Base-by-base conservation (phyloP, 2,329 filamentous ascomycete genomes). In the Pyrenophora seminiperda region DNA sequence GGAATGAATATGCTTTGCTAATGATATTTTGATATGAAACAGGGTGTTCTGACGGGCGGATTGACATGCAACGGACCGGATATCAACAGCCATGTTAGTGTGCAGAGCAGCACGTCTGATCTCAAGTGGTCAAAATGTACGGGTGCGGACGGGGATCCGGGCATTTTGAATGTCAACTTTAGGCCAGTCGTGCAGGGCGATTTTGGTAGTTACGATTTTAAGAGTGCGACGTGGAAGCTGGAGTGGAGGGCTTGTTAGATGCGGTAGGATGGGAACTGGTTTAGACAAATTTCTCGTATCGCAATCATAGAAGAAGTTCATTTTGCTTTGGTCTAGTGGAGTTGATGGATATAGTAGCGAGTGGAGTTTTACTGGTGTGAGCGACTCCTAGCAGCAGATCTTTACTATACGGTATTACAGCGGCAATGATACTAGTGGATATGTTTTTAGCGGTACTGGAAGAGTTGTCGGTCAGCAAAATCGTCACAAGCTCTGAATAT, bases 111-210 rank as follows among this genome's bases (percentile, higher is more conserved):
- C 48, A 62, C 63, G 3, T 53, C 47, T 22, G 58, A 62, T 38
- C 54, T 62, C n/a, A 63, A 53, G 22, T 70, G 62, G 63, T 67
- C 63, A 4, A 66, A 65, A 43, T 70, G 67, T 54, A 68, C 57
- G 6, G 58, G 59, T 18, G 37, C 47, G 13, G 62, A 62, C 46
- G 63, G 66, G 1, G 63, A 61, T 31, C 59, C 63, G 2, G 67
- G 67, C 4, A 67, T 70, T 32, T 48, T 70, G 47, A 70, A 70
- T 41, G 59, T 70, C 38, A 70, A 70, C 43, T 58, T 61, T 36
- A 52, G 67, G 34, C 66, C 66, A 2, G 65, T 66, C 1, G 50
- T 70, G 3, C 56, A 63, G 30, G 67, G 67, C 5, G 58, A 65
- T 9, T 53, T 47, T 32, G 67, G 67, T 1, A 47, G 34, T 10